These are phyloP conservation scores for Scalesia atractyloides DNA, from an alignment of 129 eudicot species.

Conservation along the genomic window DNA sequence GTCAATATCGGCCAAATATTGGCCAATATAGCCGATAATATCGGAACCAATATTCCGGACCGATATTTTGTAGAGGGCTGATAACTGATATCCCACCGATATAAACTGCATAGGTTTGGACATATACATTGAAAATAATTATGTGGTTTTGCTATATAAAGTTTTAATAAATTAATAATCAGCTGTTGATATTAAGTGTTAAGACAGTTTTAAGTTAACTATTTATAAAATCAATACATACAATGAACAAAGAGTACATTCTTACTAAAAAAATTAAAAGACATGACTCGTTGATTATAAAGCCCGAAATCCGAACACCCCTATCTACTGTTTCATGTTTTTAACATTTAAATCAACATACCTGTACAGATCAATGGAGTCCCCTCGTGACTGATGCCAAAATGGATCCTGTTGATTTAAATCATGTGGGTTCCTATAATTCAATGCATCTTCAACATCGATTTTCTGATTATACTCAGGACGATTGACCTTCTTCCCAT, in stretches of 20 bases:
- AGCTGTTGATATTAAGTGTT: not conserved
- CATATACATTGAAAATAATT: not conserved
- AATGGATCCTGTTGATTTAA: slow-evolving; percentile 40
- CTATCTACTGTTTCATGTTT: not conserved
- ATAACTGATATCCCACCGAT: too few relatives aligned
- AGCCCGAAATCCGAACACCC: not conserved
- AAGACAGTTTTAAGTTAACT: not conserved
- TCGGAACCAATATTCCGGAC: too few relatives aligned
- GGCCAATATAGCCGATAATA: too few relatives aligned
- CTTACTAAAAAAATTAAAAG: not conserved
- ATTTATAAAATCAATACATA: not conserved
- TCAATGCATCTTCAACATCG: slow-evolving; percentile 49
- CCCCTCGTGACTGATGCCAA: slow-evolving; percentile 53
- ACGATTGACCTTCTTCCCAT: slow-evolving; percentile 53
- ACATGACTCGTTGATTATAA: not conserved
- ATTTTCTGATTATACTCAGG: slow-evolving; percentile 45
- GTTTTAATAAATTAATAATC: slow-evolving; percentile 5
- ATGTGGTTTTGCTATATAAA: not conserved
- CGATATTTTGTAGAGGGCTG: too few relatives aligned
- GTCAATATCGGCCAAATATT: too few relatives aligned
- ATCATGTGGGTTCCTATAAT: slow-evolving; percentile 41
- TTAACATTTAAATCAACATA: slow-evolving; percentile 37
- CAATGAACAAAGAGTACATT: not conserved
- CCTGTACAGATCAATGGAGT: slow-evolving; percentile 40
- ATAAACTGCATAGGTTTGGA: not conserved